These are phyloP conservation scores for Jamesozyma gamospora DNA, from an alignment of 805 yeast genomes.

Conservation along the genomic window DNA sequence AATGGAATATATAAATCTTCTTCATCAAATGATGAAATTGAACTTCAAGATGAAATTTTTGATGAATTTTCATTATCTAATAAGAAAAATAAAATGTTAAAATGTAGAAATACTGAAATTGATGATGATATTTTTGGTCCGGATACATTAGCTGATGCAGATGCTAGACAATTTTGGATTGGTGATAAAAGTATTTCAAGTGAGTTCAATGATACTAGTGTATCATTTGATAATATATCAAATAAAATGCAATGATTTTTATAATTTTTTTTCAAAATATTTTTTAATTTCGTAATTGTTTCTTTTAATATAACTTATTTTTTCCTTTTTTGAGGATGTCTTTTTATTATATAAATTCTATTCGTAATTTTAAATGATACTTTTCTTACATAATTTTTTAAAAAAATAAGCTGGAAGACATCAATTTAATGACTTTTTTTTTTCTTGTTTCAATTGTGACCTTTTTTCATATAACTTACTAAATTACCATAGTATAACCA, in stretches of 20 bases:
- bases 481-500: conserved; percentile 14
- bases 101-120: not conserved
- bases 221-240: not conserved
- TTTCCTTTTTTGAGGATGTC: too few relatives aligned
- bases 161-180: conserved; percentile 30
- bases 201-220: not conserved
- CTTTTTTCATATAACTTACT: not conserved
- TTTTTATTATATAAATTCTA: too few relatives aligned
- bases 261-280: too few relatives aligned
- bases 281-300: too few relatives aligned
- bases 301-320: too few relatives aligned
- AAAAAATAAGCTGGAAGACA: too few relatives aligned
- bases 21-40: not conserved
- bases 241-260: too few relatives aligned
- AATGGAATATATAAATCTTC: conserved; percentile 8
- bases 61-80: not conserved
- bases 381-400: too few relatives aligned
- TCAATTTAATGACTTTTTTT: too few relatives aligned
- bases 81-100: not conserved
- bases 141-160: conserved; percentile 29
- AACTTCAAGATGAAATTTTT: not conserved
- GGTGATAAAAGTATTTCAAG: conserved; percentile 5
- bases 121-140: conserved; percentile 23
- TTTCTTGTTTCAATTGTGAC: not conserved
- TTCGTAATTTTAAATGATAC: too few relatives aligned